Evolutionary conservation across 345 rosid species (phyloP).

Genomic region (Eucalyptus pumila): DNA sequence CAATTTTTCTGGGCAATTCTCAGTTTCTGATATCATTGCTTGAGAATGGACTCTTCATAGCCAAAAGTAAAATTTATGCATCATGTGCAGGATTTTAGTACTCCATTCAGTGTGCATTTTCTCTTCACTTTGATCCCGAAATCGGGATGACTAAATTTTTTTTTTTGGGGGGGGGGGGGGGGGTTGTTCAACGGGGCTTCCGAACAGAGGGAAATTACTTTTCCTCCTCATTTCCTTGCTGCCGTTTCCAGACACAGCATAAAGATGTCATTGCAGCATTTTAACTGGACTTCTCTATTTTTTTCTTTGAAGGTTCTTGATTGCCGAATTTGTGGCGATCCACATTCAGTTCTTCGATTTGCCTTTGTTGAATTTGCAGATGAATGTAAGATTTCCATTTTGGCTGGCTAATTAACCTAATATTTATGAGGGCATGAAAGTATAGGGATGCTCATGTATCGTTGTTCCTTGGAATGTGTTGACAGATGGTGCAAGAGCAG

Average conservation of each 20-base stretch:
- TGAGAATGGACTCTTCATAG: background rate
- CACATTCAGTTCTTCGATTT: conserved; percentile 90
- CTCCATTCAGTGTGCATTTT: background rate
- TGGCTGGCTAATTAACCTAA: background rate
- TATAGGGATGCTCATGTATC: background rate
- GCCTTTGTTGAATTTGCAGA: conserved; percentile 89
- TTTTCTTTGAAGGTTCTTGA: conserved; percentile 66
- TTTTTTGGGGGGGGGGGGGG: background rate
- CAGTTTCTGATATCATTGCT: background rate
- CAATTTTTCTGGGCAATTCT: background rate
- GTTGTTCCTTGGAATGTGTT: background rate
- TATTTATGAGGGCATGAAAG: background rate
- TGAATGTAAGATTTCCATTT: conserved; percentile 45
- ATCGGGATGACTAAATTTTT: background rate
- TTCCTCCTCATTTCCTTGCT: background rate
- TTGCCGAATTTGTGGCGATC: conserved; percentile 93
- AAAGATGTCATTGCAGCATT: background rate
- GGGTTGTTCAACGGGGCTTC: background rate
- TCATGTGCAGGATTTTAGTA: background rate
- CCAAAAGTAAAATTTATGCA: background rate
- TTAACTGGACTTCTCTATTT: background rate
- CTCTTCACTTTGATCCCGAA: background rate
- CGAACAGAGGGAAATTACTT: background rate
- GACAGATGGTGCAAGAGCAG: conserved; percentile 67
- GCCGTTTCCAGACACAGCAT: background rate